Evolutionary conservation across 2,329 filamentous ascomycete genomes (phyloP).

Genomic region (Calonectria montana): DNA sequence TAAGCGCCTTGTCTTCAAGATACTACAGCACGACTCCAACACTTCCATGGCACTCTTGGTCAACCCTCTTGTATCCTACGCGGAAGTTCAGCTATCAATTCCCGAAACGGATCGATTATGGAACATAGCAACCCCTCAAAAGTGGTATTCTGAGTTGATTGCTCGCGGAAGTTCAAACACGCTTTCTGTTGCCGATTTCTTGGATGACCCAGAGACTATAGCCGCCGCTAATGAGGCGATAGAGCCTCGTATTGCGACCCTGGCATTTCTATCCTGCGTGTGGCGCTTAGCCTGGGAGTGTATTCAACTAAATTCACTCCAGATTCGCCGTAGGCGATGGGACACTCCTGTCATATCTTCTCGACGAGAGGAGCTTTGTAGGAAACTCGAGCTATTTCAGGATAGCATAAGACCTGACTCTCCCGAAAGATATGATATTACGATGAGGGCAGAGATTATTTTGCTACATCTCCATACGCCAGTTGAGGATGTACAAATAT

Average conservation of each 20-base stretch:
- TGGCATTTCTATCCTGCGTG: conserved; percentile 34
- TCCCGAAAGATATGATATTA: conserved; percentile 33
- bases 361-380: conserved; percentile 44
- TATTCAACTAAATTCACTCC: conserved; percentile 42
- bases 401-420: not conserved
- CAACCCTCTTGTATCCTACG: conserved; percentile 46
- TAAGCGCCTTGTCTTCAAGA: conserved; percentile 44
- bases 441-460: conserved; percentile 47
- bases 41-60: conserved; percentile 44
- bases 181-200: conserved; percentile 24
- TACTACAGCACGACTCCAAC: conserved; percentile 46
- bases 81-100: conserved; percentile 43
- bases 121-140: conserved; percentile 38
- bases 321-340: conserved; percentile 40
- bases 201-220: conserved; percentile 30
- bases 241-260: conserved; percentile 18
- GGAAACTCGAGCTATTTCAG: conserved; percentile 28
- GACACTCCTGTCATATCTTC: conserved; percentile 42
- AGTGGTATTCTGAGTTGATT: conserved; percentile 35
- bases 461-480: conserved; percentile 53
- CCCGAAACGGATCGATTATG: conserved; percentile 38
- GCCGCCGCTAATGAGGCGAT: not conserved
- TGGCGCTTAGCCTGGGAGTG: conserved; percentile 47
- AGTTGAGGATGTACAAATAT: conserved; percentile 55
- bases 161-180: not conserved